These are phyloP conservation scores for Apiospora malaysiana DNA, from an alignment of 2,329 filamentous ascomycete species.

Conservation along the genomic window DNA sequence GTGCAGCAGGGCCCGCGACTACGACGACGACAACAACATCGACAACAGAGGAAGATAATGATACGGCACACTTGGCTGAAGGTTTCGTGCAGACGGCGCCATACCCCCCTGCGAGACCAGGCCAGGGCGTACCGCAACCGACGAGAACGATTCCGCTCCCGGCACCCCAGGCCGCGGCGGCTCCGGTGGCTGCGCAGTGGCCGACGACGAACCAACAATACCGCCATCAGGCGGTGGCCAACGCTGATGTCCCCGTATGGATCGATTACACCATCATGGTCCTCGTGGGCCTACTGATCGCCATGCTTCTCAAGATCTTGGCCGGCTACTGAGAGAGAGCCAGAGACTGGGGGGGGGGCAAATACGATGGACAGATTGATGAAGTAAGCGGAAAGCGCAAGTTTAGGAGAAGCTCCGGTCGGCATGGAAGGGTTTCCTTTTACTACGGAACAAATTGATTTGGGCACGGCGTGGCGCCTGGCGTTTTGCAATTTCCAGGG, in stretches of 20 bases:
- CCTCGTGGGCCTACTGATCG: slow-evolving; percentile 70
- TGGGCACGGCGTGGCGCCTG: slow-evolving; percentile 16
- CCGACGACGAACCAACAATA: slow-evolving; percentile 32
- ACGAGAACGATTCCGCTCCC: slow-evolving; percentile 38
- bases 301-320: slow-evolving; percentile 69
- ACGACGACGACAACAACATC: slow-evolving; percentile 13
- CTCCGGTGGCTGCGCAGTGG: slow-evolving; percentile 28
- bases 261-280: slow-evolving; percentile 81
- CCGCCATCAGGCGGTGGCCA: slow-evolving; percentile 26
- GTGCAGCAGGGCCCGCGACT: slow-evolving; percentile 20
- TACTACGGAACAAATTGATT: neutral
- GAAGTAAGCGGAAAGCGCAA: neutral
- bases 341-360: neutral
- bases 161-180: slow-evolving; percentile 31
- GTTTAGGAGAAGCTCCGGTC: neutral
- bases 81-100: slow-evolving; percentile 61
- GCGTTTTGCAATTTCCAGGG: neutral
- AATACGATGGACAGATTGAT: too few species aligned
- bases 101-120: slow-evolving; percentile 32
- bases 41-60: neutral
- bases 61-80: slow-evolving; percentile 53
- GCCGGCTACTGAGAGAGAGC: slow-evolving; percentile 36
- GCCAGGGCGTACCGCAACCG: slow-evolving; percentile 35
- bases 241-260: slow-evolving; percentile 70
- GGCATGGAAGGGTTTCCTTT: neutral